Conservation (phyloP, 139 green algal species). For the Micromonas pusilla region DNA sequence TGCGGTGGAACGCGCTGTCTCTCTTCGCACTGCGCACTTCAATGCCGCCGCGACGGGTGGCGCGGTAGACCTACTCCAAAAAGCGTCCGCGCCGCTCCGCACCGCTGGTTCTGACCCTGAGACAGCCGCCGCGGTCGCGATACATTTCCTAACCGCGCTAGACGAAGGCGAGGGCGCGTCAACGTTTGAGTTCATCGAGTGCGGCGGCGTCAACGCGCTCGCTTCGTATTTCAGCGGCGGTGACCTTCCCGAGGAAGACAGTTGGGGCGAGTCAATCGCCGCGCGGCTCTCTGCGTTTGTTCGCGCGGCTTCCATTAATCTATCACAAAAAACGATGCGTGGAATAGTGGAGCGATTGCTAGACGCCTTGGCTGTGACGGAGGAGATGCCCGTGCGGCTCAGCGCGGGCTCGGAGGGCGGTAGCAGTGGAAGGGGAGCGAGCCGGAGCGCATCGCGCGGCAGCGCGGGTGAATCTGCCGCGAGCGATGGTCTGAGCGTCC, state of each 20-base stretch:
- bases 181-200: conserved; percentile 87
- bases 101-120: background rate
- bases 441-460: background rate
- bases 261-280: background rate
- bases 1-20: background rate
- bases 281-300: background rate
- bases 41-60: background rate
- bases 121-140: background rate
- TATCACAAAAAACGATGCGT: background rate
- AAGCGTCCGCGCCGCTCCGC: background rate
- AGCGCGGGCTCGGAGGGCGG: background rate
- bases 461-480: too few relatives aligned
- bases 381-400: background rate
- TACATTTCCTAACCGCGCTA: background rate
- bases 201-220: conserved; percentile 60
- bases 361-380: background rate
- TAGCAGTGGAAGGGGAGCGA: background rate
- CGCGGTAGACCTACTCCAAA: background rate
- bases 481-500: background rate
- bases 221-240: conserved; percentile 53
- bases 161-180: conserved; percentile 42
- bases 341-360: background rate
- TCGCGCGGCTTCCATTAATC: background rate
- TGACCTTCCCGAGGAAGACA: background rate
- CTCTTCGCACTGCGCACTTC: background rate